Evolutionary conservation across 129 eudicot species (phyloP).

Genomic region (Sambucus nigra): DNA sequence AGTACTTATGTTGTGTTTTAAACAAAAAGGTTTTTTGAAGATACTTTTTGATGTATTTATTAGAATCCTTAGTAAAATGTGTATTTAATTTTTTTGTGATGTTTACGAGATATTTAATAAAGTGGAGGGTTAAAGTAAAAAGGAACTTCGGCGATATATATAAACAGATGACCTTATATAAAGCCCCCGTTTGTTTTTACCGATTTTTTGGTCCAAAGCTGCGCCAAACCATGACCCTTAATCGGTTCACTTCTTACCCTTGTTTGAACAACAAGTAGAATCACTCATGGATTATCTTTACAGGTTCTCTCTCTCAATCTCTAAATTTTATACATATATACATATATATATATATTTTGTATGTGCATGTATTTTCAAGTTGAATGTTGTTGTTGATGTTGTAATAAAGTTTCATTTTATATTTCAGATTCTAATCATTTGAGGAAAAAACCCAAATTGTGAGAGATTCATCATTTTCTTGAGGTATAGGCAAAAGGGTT

Average conservation of each 20-base stretch:
- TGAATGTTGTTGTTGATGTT: background rate
- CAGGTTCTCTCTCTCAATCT: background rate
- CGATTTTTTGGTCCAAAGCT: background rate
- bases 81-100: too few relatives aligned
- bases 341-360: too few relatives aligned
- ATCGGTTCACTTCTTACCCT: background rate
- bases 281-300: too few relatives aligned
- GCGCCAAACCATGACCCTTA: constrained; percentile 1
- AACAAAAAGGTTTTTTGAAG: too few relatives aligned
- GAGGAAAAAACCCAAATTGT: background rate
- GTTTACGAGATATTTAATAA: too few relatives aligned
- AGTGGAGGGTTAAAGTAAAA: too few relatives aligned
- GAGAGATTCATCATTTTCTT: background rate
- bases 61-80: too few relatives aligned
- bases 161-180: background rate
- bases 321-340: too few relatives aligned
- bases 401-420: background rate
- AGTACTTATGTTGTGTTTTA: too few relatives aligned
- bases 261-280: too few relatives aligned
- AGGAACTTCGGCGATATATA: too few relatives aligned
- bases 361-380: background rate
- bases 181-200: background rate
- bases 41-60: too few relatives aligned
- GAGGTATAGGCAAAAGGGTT: constrained; percentile 1
- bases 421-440: background rate